Base-by-base conservation (phyloP, 73 alveolate genomes). In the Halteria grandinella region DNA sequence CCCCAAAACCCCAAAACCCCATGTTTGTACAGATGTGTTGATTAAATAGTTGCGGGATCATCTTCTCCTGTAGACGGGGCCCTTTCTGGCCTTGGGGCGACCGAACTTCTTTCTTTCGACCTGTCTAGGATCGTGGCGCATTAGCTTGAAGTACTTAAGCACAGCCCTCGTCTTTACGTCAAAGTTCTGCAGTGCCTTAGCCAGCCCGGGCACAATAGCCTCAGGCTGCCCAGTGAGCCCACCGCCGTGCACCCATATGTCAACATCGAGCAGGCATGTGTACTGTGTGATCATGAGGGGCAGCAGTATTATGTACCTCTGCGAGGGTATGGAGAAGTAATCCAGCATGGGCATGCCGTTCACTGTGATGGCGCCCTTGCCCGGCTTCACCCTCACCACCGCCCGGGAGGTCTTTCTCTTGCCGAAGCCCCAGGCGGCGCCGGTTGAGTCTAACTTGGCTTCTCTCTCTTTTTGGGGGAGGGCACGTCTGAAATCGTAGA, bases 71-170 rank as follows among this genome's bases (percentile, higher is more conserved):
- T 59, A 83, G 33, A 83, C 92, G 23, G 64, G 66, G 20, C 88
- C 92, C 66, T 87, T 87, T 57, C 95, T 79, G 21, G 95, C 95
- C 79, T 85, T 87, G 55, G 69, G 43, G 29, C 17, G 51, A 24
- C 95, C 89, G 10, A 52, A 45, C 83, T 87, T 81, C 89, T 87
- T 87, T 52, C 91, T 70, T 53, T 87, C 95, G 0, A 79, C 87
- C 21, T 81, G 28, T 63, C 95, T 71, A 2, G 75, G 58, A 54
- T 87, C 95, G 55, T 76, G 76, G 23, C 66, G 43, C 78, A 79
- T 55, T 29, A 80, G 21, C 29, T 59, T 69, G 66, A 21, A 28
- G 39, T 4, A 41, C 32, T 55, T 55, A 36, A 87, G 43, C 5
- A 59, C 31, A 32, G 58, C 45, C 25, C 88, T 54, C 0, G 70